Evolutionary conservation across 768 basidiomycete genomes (phyloP), one percentile per base, ranked within the genome.

Genomic region (Tulasnella sp.): DNA sequence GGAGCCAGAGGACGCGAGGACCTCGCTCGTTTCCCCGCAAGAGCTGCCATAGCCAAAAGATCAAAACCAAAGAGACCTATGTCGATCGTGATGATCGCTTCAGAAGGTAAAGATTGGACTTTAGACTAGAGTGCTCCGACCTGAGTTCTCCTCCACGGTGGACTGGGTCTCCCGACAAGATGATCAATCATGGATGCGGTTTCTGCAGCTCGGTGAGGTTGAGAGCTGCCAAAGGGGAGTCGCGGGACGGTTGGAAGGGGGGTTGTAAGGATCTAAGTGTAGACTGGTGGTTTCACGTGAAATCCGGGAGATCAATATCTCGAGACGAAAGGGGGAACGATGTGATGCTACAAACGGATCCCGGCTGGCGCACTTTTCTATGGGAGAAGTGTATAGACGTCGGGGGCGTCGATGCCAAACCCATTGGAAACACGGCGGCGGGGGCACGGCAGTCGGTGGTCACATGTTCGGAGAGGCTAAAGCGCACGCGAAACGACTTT

Each of bases 11-110:
- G n/a, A 87, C 53, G 14, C 78, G 74, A 0, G 89, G 89, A 21
- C 81, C 83, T 1, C 72, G 70, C 0, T 78, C 72, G 59, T 77
- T 77, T 1, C 87, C 86, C 6, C 76, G 73, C 15, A 77, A 65
- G 56, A 98, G 81, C 21, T 86, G 73, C 80, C 83, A 91, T 54
- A 85, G 64, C 92, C 93, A 97, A 71, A 97, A 96, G 68, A 88
- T 65, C 61, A 96, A 78, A 63, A 96, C 87, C 46, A 96, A 75
- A 65, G 93, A 82, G 51, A 96, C 89, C 83, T 98, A 59, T 8
- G 42, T 27, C 37, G 61, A 32, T 15, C 9, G 29, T 48, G 31
- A n/a, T n/a, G n/a, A 41, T 21, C 48, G 32, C 21, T 50, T 40
- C 31, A 41, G 34, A 31, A 34, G 49, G 42, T 17, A 14, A 19